Conservation (phyloP, 179 eudicot genomes). For the Carnegiea gigantea region DNA sequence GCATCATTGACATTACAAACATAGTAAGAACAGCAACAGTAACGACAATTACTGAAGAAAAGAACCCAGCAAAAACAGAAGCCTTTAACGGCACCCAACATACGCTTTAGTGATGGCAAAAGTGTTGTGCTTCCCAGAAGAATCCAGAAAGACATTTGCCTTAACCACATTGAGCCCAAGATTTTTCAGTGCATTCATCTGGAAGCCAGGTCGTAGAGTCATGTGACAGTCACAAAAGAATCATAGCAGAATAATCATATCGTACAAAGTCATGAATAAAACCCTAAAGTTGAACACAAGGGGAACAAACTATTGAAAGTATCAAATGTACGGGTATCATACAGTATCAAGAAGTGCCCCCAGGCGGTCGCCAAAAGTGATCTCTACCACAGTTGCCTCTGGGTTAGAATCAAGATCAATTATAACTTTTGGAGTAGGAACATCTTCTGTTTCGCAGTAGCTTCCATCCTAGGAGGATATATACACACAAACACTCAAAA, state of each 20-base stretch:
- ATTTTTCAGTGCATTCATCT: slow-evolving; percentile 92
- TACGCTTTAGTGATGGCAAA: slow-evolving; percentile 96
- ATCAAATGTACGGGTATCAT: slow-evolving; percentile 27
- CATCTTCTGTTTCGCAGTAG: slow-evolving; percentile 52
- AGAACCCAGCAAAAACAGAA: slow-evolving; percentile 12
- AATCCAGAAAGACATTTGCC: slow-evolving; percentile 92
- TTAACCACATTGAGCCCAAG: slow-evolving; percentile 95
- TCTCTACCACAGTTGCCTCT: slow-evolving; percentile 84
- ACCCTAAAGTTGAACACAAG: neutral
- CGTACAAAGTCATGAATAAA: slow-evolving; percentile 2
- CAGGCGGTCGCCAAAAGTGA: slow-evolving; percentile 91
- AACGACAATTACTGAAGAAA: slow-evolving; percentile 10
- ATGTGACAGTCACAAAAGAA: slow-evolving; percentile 24
- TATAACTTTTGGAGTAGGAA: slow-evolving; percentile 82
- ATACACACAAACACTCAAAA: neutral
- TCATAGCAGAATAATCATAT: slow-evolving; percentile 22
- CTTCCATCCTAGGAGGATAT: slow-evolving; percentile 51
- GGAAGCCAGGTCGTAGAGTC: slow-evolving; percentile 42
- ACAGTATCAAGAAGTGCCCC: slow-evolving; percentile 98
- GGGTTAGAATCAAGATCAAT: slow-evolving; percentile 90
- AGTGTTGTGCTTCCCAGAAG: slow-evolving; percentile 98
- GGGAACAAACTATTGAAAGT: neutral
- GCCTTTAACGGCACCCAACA: slow-evolving; percentile 34
- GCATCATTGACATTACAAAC: neutral
- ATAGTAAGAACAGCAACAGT: neutral